Conservation (phyloP, 2,329 filamentous ascomycete genomes). For the Lecanicillium sp. region DNA sequence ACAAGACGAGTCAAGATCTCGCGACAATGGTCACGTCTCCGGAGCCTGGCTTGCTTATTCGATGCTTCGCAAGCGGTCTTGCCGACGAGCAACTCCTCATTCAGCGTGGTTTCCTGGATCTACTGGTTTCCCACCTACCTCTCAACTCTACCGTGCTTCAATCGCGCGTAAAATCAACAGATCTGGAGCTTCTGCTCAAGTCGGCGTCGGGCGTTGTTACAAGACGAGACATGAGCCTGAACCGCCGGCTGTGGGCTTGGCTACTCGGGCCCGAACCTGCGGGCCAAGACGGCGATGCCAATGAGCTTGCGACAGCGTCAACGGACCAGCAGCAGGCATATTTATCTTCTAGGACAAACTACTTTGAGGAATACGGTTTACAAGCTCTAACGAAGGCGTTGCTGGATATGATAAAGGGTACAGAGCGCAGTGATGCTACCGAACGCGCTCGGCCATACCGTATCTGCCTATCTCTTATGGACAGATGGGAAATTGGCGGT, state of each 20-base stretch:
- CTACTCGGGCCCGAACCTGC: slow-evolving; percentile 71
- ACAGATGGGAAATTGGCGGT: slow-evolving; percentile 94
- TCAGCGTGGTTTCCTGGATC: slow-evolving; percentile 86
- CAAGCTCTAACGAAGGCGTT: slow-evolving; percentile 67
- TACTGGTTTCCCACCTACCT: slow-evolving; percentile 84
- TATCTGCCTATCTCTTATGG: slow-evolving; percentile 92
- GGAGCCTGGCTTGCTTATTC: slow-evolving; percentile 81
- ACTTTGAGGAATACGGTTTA: slow-evolving; percentile 77
- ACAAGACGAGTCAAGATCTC: slow-evolving; percentile 33
- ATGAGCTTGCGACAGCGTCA: slow-evolving; percentile 36
- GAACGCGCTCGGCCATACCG: slow-evolving; percentile 81
- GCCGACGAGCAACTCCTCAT: slow-evolving; percentile 83
- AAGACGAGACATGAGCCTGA: slow-evolving; percentile 92
- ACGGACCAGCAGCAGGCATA: slow-evolving; percentile 36
- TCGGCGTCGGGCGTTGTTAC: slow-evolving; percentile 83
- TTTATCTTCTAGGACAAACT: slow-evolving; percentile 58
- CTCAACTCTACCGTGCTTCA: slow-evolving; percentile 77
- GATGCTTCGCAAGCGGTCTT: slow-evolving; percentile 87
- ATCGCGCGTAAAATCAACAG: slow-evolving; percentile 60
- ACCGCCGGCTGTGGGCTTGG: slow-evolving; percentile 93
- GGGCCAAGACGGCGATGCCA: slow-evolving; percentile 37
- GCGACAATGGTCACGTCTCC: slow-evolving; percentile 70
- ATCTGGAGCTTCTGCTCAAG: slow-evolving; percentile 73
- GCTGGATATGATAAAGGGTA: slow-evolving; percentile 61
- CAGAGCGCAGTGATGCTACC: slow-evolving; percentile 22